Percentiles rank a stretch among this genome's conserved stretches.
Evolutionary conservation across 2,329 filamentous ascomycete species (phyloP).

Genomic region (Pseudogymnoascus sp.): DNA sequence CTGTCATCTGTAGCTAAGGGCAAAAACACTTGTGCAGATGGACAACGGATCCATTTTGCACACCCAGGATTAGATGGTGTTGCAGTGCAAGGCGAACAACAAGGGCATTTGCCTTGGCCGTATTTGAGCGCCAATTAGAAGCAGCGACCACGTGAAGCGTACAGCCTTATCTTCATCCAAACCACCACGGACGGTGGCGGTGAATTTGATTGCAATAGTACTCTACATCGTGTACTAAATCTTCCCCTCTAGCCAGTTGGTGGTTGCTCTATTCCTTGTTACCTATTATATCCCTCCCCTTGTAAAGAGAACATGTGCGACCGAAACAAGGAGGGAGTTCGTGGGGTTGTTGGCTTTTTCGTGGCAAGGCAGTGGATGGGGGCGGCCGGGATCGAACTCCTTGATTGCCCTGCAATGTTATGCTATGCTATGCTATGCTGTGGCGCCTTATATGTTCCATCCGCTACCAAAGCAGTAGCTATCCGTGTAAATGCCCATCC

Average conservation of each 20-base stretch:
- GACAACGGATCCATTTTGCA: no score
- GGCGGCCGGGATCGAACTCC: neutral
- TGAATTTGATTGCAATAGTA: neutral
- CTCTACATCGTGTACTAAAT: neutral
- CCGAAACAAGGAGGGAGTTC: no score
- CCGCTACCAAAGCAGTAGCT: neutral
- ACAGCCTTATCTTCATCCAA: neutral
- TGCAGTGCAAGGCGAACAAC: no score
- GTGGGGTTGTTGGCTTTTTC: neutral
- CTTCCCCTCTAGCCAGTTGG: neutral
- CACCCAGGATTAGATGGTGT: no score
- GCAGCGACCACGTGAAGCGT: neutral
- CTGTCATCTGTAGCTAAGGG: no score
- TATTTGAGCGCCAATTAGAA: no score
- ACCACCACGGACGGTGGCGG: neutral
- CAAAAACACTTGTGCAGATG: no score
- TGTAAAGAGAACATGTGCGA: neutral
- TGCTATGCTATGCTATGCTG: neutral
- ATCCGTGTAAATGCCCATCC: neutral
- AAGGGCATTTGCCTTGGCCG: no score
- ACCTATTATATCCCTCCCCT: neutral
- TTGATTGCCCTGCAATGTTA: neutral
- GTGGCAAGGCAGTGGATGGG: neutral
- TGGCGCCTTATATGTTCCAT: neutral
- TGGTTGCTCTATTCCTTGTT: neutral